phyloP scores from a whole-genome alignment of 345 rosid genomes.

The Salix viminalis region DNA sequence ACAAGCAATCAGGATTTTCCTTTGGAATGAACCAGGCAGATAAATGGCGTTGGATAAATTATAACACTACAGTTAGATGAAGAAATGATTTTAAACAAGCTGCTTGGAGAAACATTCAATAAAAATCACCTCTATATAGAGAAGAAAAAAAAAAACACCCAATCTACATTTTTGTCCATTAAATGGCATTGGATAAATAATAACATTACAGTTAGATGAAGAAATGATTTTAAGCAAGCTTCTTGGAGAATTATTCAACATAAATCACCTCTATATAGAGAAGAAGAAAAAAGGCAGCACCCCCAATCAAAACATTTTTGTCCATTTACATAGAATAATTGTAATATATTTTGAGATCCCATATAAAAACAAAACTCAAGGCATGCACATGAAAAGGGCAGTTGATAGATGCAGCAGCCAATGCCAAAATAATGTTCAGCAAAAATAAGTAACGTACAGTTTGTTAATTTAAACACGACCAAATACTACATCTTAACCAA shows the following conservation, averaged over 20 bases:
- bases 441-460: background rate
- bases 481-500: background rate
- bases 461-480: background rate
- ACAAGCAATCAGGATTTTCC: background rate
- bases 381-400: background rate
- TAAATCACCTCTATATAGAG: background rate
- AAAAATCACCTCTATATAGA: background rate
- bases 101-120: background rate
- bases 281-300: background rate
- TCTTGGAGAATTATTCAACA: background rate
- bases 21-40: background rate
- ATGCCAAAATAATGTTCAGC: background rate
- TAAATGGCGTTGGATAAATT: background rate
- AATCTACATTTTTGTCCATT: no score
- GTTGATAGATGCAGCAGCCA: background rate
- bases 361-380: background rate
- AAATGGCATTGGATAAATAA: background rate
- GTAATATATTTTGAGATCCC: background rate
- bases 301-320: no score
- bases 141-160: background rate
- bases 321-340: no score
- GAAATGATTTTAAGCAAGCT: background rate
- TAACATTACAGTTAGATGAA: background rate
- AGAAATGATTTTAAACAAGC: background rate
- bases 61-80: background rate